A percentile compares a stretch with the other conserved stretches of the same genome.
Evolutionary conservation across 2,329 filamentous ascomycete species (phyloP).

Genomic region (Diplocarpon rosae): DNA sequence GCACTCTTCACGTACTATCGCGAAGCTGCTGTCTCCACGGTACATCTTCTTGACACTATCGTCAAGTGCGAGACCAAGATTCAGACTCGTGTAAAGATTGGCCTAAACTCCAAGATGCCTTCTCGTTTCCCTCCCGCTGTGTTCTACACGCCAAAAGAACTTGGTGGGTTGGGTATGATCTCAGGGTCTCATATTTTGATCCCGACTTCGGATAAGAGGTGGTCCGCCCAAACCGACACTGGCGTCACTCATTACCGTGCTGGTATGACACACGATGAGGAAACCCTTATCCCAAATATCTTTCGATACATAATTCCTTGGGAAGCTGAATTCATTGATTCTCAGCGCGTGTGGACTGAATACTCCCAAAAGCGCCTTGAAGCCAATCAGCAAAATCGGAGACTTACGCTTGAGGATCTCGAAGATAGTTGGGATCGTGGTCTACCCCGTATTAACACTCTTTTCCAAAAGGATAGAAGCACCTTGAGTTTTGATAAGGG

Average conservation of each 20-base stretch:
- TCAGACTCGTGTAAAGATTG: slow-evolving; percentile 97
- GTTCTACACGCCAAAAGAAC: slow-evolving; percentile 96
- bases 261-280: slow-evolving; percentile 96
- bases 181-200: slow-evolving; percentile 97
- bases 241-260: slow-evolving; percentile 94
- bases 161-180: slow-evolving; percentile 97
- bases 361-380: slow-evolving; percentile 97
- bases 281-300: slow-evolving; percentile 96
- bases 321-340: slow-evolving; percentile 98
- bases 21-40: slow-evolving; percentile 91
- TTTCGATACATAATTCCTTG: slow-evolving; percentile 99
- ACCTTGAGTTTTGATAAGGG: slow-evolving; percentile 98
- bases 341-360: slow-evolving; percentile 97
- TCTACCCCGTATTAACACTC: slow-evolving; percentile 91
- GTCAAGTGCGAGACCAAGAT: slow-evolving; percentile 99
- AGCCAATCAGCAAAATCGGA: slow-evolving; percentile 92
- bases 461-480: slow-evolving; percentile 97
- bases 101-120: slow-evolving; percentile 98
- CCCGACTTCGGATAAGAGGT: slow-evolving; percentile 92
- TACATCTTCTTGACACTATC: slow-evolving; percentile 88
- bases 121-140: slow-evolving; percentile 96
- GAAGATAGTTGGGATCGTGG: slow-evolving; percentile 98
- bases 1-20: slow-evolving; percentile 98
- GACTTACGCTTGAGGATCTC: slow-evolving; percentile 87
- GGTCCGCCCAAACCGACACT: slow-evolving; percentile 95